Percentiles rank a stretch among this genome's conserved stretches.
Evolutionary conservation across 352 stramenopile species (phyloP).

Genomic region (Ochromonadaceae sp.): DNA sequence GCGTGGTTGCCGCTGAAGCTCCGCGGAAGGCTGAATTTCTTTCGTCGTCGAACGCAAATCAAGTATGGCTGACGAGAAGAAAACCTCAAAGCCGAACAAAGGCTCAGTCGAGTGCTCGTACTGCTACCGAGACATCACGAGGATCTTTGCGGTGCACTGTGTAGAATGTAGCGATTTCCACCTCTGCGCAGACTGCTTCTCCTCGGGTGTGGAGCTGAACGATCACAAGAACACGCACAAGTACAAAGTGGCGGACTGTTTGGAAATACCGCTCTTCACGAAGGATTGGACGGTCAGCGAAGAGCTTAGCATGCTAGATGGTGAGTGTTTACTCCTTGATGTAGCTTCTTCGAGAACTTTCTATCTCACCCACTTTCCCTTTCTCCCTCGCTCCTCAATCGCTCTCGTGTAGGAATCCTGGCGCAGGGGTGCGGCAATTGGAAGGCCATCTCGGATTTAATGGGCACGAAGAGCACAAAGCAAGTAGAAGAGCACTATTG

Average conservation of each 20-base stretch:
- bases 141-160: constrained; percentile 20
- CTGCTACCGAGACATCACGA: constrained; percentile 17
- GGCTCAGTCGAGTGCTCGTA: constrained; percentile 1
- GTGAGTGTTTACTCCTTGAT: neutral
- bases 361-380: neutral
- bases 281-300: constrained; percentile 64
- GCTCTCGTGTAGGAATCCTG: constrained; percentile 43
- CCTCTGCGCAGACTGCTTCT: constrained; percentile 72
- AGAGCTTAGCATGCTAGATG: constrained; percentile 72
- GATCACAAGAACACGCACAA: constrained; percentile 23
- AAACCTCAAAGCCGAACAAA: too few relatives aligned
- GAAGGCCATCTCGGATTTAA: constrained; percentile 33
- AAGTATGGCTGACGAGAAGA: too few relatives aligned
- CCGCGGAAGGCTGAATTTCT: too few relatives aligned
- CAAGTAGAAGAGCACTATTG: constrained; percentile 71
- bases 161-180: constrained; percentile 21
- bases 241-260: constrained; percentile 25
- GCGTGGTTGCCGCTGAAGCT: too few relatives aligned
- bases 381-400: neutral
- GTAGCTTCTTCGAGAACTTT: neutral
- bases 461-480: constrained; percentile 47
- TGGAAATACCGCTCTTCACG: constrained; percentile 22
- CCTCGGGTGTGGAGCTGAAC: constrained; percentile 45
- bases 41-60: too few relatives aligned
- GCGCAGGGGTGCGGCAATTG: constrained; percentile 82